Conservation (phyloP, 441 rosid genomes). For the Erodium trifolium region DNA sequence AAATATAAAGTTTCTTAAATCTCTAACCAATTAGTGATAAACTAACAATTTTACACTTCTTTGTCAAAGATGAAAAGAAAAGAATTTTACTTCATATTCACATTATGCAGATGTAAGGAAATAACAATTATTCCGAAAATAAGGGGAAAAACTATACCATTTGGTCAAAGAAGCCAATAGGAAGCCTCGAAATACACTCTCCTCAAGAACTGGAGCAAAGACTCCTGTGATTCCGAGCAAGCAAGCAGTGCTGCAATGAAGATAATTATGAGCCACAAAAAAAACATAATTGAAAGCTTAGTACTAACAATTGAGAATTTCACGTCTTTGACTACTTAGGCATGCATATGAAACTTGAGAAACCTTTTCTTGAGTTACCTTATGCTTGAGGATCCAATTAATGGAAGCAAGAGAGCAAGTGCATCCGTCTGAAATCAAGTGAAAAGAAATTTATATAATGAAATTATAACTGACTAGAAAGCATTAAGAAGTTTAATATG, state of each 20-base stretch:
- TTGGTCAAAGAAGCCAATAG: slow-evolving; percentile 81
- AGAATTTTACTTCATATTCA: neutral
- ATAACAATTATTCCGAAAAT: slow-evolving; percentile 3
- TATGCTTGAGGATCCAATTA: slow-evolving; percentile 42
- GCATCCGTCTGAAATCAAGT: slow-evolving; percentile 39
- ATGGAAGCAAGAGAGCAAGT: slow-evolving; percentile 38
- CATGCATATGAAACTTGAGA: neutral
- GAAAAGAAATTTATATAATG: neutral
- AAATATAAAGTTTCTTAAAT: too few relatives aligned
- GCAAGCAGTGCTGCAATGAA: slow-evolving; percentile 61
- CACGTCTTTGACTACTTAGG: neutral
- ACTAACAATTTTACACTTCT: too few relatives aligned
- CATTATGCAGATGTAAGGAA: neutral
- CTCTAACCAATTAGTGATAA: too few relatives aligned
- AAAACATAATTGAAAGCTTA: neutral
- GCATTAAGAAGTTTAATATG: neutral
- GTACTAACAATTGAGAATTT: neutral
- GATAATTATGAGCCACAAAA: slow-evolving; percentile 4
- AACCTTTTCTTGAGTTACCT: slow-evolving; percentile 24
- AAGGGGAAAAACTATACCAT: slow-evolving; percentile 41
- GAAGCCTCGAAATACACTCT: slow-evolving; percentile 88
- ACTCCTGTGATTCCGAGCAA: slow-evolving; percentile 73
- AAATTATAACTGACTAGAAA: slow-evolving; percentile 1
- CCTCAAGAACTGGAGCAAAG: slow-evolving; percentile 89
- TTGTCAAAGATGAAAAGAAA: too few relatives aligned